Evolutionary conservation across 129 eudicot genomes (phyloP).

Genomic region (Centrapalus pauciflorus): DNA sequence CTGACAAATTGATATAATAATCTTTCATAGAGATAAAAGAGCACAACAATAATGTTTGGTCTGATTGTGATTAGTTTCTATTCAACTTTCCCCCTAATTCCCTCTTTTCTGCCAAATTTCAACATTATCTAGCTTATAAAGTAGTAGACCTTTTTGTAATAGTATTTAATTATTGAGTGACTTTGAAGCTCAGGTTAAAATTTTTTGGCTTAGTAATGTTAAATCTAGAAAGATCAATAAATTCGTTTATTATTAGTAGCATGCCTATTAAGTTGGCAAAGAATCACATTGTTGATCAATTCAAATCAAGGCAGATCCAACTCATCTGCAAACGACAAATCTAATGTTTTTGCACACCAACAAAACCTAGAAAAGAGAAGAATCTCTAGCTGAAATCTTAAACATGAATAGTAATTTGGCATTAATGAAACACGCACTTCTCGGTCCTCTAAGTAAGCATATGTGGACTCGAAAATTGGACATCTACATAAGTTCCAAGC

Average conservation of each 20-base stretch:
- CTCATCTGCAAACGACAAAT: neutral
- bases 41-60: neutral
- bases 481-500: neutral
- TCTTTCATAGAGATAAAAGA: neutral
- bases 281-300: neutral
- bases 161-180: too few species aligned
- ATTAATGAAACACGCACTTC: neutral
- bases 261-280: neutral
- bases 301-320: neutral
- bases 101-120: neutral
- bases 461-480: neutral
- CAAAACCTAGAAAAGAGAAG: neutral
- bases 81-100: neutral
- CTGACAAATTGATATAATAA: neutral
- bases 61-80: neutral
- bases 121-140: neutral
- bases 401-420: neutral
- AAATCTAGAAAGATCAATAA: neutral
- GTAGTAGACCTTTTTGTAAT: too few species aligned
- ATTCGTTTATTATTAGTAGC: neutral
- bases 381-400: neutral
- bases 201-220: neutral
- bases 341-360: neutral
- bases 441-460: neutral
- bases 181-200: neutral